These are phyloP conservation scores for Fusarium austroafricanum DNA, from an alignment of 2,329 filamentous ascomycete genomes.

Conservation along the genomic window DNA sequence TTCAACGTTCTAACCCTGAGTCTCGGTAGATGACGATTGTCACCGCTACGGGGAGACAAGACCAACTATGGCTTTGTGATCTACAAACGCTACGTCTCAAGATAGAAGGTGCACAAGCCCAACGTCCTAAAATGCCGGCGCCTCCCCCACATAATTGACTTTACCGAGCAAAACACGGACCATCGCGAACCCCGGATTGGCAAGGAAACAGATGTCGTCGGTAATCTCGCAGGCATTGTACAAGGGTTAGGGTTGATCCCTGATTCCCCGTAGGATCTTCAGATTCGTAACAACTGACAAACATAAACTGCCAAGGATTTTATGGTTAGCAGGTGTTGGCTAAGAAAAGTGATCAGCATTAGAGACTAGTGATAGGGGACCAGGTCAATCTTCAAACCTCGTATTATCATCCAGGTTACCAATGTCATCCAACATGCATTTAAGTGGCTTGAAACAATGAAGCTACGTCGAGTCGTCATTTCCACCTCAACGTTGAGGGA, in stretches of 20 bases:
- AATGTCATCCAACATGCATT: not conserved
- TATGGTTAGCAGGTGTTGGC: not conserved
- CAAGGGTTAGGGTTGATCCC: not conserved
- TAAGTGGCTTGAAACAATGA: not conserved
- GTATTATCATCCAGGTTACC: not conserved
- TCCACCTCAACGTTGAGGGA: not conserved
- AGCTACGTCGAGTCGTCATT: not conserved
- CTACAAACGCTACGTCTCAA: not conserved
- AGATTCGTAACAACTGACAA: not conserved
- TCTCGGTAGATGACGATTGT: slow-evolving; percentile 5
- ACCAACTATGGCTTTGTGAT: slow-evolving; percentile 1
- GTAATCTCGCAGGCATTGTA: not conserved
- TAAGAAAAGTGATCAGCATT: not conserved
- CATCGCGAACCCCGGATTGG: not conserved
- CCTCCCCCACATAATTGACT: not conserved
- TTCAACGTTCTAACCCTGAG: not conserved
- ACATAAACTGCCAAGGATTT: not conserved
- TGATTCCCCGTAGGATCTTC: not conserved
- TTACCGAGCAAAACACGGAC: not conserved
- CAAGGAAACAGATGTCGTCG: not conserved
- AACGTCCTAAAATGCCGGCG: not conserved
- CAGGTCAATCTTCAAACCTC: not conserved
- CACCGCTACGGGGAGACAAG: not conserved
- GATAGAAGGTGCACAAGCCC: not conserved
- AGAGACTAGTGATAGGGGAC: not conserved